Evolutionary conservation across 2,329 filamentous ascomycete species (phyloP), one percentile per base, ranked within the genome.

Genomic region (Elsinoe arachidis): DNA sequence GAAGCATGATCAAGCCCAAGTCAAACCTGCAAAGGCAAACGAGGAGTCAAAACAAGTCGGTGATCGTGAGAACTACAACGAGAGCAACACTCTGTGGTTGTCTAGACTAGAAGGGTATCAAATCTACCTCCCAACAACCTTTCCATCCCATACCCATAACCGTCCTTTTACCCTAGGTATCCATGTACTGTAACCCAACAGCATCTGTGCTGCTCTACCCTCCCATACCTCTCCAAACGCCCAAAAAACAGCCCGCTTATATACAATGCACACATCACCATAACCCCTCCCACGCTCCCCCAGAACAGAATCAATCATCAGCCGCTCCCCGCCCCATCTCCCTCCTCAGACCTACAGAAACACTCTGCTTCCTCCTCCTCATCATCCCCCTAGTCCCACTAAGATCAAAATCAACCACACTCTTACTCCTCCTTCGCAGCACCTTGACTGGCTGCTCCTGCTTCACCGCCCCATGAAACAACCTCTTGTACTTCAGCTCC

Each of bases 401-500:
- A 12, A 65, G 56, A 55, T 67, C 64, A 11, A 66, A 15, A 38
- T 57, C 44, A 44, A 65, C 35, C 15, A 55, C 19, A 41, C 47
- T 52, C 38, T 56, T 39, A 41, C 44, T 41, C 19, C 43, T 58
- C 61, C 23, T 46, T 57, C 17, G 60, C 26, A 47, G 43, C 56
- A 58, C 41, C 12, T 33, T 39, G 19, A 3, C 10, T 19, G 59
- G 44, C 11, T 46, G 58, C 7, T 57, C 43, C 9, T 55, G 23
- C 37, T 46, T 19, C 10, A 23, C 33, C 6, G 33, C 12, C 9
- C 38, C 56, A 33, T 75, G 73, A 58, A 76, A 75, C 0, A 76
- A 62, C 3, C 66, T 66, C 63, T 74, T 74, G 59, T 76, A 76
- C 3, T 67, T 67, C 1, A 67, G 59, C 56, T 74, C 73, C 1